These are phyloP conservation scores for Fusarium pseudoanthophilum DNA, from an alignment of 2,329 filamentous ascomycete species.

Conservation along the genomic window DNA sequence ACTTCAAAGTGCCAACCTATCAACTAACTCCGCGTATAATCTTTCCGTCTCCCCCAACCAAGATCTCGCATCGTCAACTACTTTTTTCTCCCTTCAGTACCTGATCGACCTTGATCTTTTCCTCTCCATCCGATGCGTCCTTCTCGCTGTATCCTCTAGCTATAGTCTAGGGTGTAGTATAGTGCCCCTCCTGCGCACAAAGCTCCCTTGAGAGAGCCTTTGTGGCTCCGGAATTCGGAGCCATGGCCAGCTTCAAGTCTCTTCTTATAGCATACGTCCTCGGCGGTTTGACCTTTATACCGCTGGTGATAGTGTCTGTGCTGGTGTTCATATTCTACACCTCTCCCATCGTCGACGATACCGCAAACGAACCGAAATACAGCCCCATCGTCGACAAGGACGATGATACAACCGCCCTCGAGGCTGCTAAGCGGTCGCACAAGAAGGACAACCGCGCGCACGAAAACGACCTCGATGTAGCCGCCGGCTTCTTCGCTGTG, in stretches of 20 bases:
- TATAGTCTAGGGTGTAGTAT: constrained; percentile 30
- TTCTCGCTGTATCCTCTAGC: constrained; percentile 18
- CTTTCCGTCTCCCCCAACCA: constrained; percentile 31
- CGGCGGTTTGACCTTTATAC: constrained; percentile 89
- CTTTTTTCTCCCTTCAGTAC: constrained; percentile 13
- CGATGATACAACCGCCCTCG: constrained; percentile 74
- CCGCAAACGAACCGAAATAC: constrained; percentile 43
- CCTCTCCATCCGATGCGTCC: constrained; percentile 27
- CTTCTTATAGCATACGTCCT: constrained; percentile 83
- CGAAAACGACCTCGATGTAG: constrained; percentile 75
- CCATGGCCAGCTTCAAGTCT: constrained; percentile 63
- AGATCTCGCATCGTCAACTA: constrained; percentile 21
- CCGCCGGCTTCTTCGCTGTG: constrained; percentile 94
- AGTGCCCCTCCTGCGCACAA: constrained; percentile 31
- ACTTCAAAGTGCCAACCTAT: constrained; percentile 26
- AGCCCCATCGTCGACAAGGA: constrained; percentile 64
- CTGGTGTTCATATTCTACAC: constrained; percentile 76
- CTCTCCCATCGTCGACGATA: constrained; percentile 65
- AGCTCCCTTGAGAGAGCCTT: constrained; percentile 32
- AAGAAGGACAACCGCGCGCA: constrained; percentile 70
- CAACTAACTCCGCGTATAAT: constrained; percentile 37
- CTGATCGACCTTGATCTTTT: constrained; percentile 2
- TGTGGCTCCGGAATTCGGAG: constrained; percentile 38
- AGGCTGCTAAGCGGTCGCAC: constrained; percentile 66
- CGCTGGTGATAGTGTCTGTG: constrained; percentile 71